Base-by-base conservation (phyloP, 441 rosid species). In the Mallotus repandus region DNA sequence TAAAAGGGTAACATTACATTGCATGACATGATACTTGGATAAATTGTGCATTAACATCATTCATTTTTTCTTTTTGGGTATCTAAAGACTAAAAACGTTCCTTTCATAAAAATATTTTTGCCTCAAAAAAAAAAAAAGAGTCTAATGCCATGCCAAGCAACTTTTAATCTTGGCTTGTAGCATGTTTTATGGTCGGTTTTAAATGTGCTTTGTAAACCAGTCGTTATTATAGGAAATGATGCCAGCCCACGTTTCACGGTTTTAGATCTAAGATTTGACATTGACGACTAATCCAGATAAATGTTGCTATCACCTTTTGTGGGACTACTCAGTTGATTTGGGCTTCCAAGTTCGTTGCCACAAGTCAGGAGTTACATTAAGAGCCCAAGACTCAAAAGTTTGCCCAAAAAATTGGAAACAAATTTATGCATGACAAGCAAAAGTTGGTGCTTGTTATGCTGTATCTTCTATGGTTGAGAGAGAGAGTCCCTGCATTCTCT, bases 261-360 rank as follows among this genome's bases (percentile, higher is more conserved):
- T 29, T 5, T 11, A 29, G 65, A 65, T 53, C 69, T 22, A 35
- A 45, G 43, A 53, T 66, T 61, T 50, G 76, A 77, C 70, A 32
- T 0, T 12, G 12, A 8, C 2, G 7, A 0, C 9, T 3, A 16
- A 3, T 57, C 38, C 21, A 22, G 11, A 43, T 2, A 10, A 57
- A 57, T 22, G 62, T 57, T 22, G 35, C 35, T 22, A 2, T 57
- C 62, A 1, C 46, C 7, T 43, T 9, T 43, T 9, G 7, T 43
- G 46, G 46, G 46, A 5, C 46, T 43, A 43, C 32, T 29, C 32
- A 29, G 32, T 29, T 29, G 2, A 1, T 1, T 43, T 43, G 21
- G 21, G 57, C 57, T 53, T 53, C 21, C 19, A 16, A n/a, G 57
- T 53, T 16, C 7, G 9, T 43, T 4, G 46, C 2, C 46, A 1